These are phyloP conservation scores for Kwoniella heveanensis DNA, from an alignment of 768 basidiomycete genomes.

Conservation along the genomic window DNA sequence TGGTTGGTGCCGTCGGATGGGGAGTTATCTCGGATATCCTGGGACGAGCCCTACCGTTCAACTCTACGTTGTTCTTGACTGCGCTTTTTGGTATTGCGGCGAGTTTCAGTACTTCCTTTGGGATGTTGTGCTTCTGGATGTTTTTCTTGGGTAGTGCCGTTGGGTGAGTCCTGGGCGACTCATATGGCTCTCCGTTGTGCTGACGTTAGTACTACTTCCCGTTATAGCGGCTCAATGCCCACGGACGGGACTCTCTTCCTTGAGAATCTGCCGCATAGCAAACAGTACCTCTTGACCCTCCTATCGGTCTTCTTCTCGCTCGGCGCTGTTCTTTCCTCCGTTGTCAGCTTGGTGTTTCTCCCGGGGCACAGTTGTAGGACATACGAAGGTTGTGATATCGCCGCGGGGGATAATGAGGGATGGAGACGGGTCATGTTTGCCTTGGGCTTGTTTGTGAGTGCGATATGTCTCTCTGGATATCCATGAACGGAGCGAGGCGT, in stretches of 20 bases:
- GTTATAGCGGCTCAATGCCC: constrained; percentile 81
- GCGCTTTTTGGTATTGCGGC: constrained; percentile 81
- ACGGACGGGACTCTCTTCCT: constrained; percentile 81
- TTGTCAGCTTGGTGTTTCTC: constrained; percentile 76
- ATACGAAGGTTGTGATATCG: constrained; percentile 65
- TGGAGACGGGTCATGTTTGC: constrained; percentile 83
- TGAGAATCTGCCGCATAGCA: constrained; percentile 89
- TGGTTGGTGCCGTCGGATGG: constrained; percentile 90
- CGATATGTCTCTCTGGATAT: background rate
- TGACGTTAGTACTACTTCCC: background rate
- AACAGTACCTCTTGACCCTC: constrained; percentile 86
- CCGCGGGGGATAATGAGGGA: constrained; percentile 68
- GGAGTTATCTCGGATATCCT: constrained; percentile 82
- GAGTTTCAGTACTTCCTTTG: constrained; percentile 71
- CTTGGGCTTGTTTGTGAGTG: constrained; percentile 78
- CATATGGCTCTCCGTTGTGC: too few species aligned
- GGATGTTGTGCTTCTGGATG: constrained; percentile 69
- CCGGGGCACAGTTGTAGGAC: constrained; percentile 62
- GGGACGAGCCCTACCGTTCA: constrained; percentile 88
- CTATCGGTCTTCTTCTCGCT: constrained; percentile 95
- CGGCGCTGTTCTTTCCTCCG: constrained; percentile 80
- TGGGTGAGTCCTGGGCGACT: too few species aligned
- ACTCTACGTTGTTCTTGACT: constrained; percentile 86
- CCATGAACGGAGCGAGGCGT: too few species aligned
- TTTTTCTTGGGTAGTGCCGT: constrained; percentile 92